phyloP scores from a whole-genome alignment of 768 basidiomycete species.

The Rubroboletus satanas region DNA sequence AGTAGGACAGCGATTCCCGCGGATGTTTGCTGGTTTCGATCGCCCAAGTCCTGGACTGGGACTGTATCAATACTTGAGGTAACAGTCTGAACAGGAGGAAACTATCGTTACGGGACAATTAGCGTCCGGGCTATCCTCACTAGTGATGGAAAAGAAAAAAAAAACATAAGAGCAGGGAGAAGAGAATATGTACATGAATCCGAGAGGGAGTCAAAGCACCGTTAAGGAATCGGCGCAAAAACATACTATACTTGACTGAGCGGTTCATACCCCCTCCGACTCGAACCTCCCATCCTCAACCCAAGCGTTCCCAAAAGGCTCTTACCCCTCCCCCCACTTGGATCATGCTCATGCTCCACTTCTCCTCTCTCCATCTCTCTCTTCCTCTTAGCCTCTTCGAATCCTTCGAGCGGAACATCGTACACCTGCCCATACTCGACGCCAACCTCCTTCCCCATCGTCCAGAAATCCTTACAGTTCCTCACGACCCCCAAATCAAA shows the following conservation, averaged over 20 bases:
- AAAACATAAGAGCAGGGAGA: neutral
- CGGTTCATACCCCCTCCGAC: constrained; percentile 35
- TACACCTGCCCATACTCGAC: constrained; percentile 89
- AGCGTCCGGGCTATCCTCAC: neutral
- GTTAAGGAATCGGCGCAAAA: neutral
- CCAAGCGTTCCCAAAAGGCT: constrained; percentile 34
- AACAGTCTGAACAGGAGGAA: neutral
- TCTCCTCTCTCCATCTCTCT: constrained; percentile 46
- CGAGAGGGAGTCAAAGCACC: neutral
- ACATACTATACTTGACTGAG: constrained; percentile 25
- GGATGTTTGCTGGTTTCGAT: neutral
- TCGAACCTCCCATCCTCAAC: constrained; percentile 36
- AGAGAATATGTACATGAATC: neutral
- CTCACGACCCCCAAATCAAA: constrained; percentile 78
- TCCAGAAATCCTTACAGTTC: constrained; percentile 96
- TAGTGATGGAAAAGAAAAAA: neutral
- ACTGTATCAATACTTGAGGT: neutral
- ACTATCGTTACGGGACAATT: neutral
- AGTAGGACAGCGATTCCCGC: neutral
- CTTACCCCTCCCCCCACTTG: constrained; percentile 38
- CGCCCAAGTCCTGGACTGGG: neutral
- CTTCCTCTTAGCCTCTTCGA: constrained; percentile 64
- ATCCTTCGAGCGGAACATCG: constrained; percentile 85
- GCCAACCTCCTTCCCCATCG: constrained; percentile 74
- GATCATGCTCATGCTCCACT: constrained; percentile 45